Evolutionary conservation across 495 filamentous ascomycete species (phyloP), one percentile per base, ranked within the genome.

Genomic region (Aspergillus olivimuriae): DNA sequence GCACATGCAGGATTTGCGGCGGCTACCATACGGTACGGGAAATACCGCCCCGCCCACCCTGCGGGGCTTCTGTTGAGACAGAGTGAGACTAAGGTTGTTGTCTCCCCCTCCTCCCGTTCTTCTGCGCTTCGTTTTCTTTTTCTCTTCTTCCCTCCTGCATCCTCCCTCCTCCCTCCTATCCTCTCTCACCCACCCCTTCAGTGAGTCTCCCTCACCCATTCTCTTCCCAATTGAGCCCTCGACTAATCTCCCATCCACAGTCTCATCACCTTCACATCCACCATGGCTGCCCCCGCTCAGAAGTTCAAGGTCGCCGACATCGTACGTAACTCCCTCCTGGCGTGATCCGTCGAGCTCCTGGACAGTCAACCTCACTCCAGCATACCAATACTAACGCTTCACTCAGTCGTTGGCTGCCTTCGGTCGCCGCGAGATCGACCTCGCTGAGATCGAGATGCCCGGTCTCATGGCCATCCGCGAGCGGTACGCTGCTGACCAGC

Each of bases 271-370:
- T 41, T 24, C 15, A 39, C 4, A 28, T 4, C 19, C 34, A 66
- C 48, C 55, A 73, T 73, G 69, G 57, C 67, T 75, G 84, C 89
- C 62, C 90, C 90, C 68, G 91, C 90, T 55, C 75, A 83, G 63
- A 91, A 86, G 68, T 92, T 83, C 83, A 95, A 97, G 86, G 89
- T 98, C 75, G 88, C 91, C 59, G 92, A 98, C 77, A 86, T 98
- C 62, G 82, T 82, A 76, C 46, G 78, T 75, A 23, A 20, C 26
- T 19, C 23, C 36, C 24, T 28, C 24, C 11, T 28, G 24, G 5
- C 24, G 6, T 28, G 11, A 34, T n/a, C n/a, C n/a, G n/a, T n/a
- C n/a, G n/a, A 18, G 9, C n/a, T 21, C 24, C 37, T 14, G 14
- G 16, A 5, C 7, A 2, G 20, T 31, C 21, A 14, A 5, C 45